phyloP scores from a whole-genome alignment of 257 asterid genomes.

The Mentha longifolia region DNA sequence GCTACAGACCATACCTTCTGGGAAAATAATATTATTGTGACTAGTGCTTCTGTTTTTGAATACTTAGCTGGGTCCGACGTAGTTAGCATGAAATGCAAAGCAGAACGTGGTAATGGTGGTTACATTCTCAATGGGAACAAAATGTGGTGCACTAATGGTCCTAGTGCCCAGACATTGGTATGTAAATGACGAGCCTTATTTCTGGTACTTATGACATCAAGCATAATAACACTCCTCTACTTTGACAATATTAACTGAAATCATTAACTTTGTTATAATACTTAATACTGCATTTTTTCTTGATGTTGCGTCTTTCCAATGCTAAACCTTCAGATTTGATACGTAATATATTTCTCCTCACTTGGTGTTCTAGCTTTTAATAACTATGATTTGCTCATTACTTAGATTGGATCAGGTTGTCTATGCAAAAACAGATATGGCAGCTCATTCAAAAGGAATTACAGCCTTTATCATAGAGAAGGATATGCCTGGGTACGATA shows the following conservation, averaged over 20 bases:
- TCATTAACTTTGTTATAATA: neutral
- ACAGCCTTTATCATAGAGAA: constrained; percentile 96
- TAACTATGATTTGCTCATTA: constrained; percentile 35
- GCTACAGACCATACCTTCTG: constrained; percentile 18
- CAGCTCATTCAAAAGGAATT: constrained; percentile 88
- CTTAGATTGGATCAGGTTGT: constrained; percentile 72
- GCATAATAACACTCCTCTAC: constrained; percentile 7
- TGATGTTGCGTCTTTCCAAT: constrained; percentile 9
- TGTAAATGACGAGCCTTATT: constrained; percentile 17
- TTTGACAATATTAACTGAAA: neutral
- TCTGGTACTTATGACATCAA: neutral
- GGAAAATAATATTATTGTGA: constrained; percentile 9
- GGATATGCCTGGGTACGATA: constrained; percentile 90
- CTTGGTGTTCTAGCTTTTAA: constrained; percentile 10
- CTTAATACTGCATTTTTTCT: neutral
- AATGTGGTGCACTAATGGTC: constrained; percentile 99
- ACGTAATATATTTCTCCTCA: neutral
- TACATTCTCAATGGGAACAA: constrained; percentile 91
- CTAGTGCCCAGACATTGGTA: constrained; percentile 91
- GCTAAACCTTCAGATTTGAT: constrained; percentile 10
- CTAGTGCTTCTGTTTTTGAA: constrained; percentile 28
- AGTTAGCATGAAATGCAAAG: constrained; percentile 96
- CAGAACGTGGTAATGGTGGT: constrained; percentile 90
- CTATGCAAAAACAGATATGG: constrained; percentile 88
- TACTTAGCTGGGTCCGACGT: constrained; percentile 96